Conservation (phyloP, 2,329 filamentous ascomycete genomes). For the Thelonectria blattea region DNA sequence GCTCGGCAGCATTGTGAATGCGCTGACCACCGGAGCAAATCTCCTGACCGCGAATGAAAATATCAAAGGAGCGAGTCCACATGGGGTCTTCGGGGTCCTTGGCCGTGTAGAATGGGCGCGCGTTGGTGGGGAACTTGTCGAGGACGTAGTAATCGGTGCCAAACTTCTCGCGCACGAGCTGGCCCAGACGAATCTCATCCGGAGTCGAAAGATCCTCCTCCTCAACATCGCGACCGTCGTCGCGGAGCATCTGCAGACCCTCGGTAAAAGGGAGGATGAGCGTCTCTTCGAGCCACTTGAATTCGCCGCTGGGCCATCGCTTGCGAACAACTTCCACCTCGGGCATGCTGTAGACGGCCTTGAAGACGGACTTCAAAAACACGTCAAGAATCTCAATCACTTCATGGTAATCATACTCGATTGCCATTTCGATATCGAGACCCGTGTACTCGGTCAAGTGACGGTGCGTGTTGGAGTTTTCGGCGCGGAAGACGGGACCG, state of each 20-base stretch:
- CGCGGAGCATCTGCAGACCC: constrained; percentile 80
- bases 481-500: constrained; percentile 79
- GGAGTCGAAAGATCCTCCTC: constrained; percentile 81
- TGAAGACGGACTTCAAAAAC: constrained; percentile 76
- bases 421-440: constrained; percentile 90
- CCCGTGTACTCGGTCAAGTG: constrained; percentile 96
- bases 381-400: constrained; percentile 79
- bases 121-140: constrained; percentile 87
- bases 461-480: constrained; percentile 94
- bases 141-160: constrained; percentile 91
- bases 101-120: constrained; percentile 91
- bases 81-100: constrained; percentile 74
- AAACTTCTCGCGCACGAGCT: constrained; percentile 85
- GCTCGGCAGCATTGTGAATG: constrained; percentile 78
- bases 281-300: constrained; percentile 86
- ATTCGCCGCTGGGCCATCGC: constrained; percentile 84
- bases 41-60: constrained; percentile 92
- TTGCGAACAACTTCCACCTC: constrained; percentile 82
- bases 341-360: constrained; percentile 51
- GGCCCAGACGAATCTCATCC: constrained; percentile 85
- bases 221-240: constrained; percentile 78
- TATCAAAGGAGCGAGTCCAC: constrained; percentile 92
- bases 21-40: constrained; percentile 92
- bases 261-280: constrained; percentile 81
- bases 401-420: constrained; percentile 89